Conservation (phyloP, 2,329 filamentous ascomycete genomes). For the Alternaria sp. region DNA sequence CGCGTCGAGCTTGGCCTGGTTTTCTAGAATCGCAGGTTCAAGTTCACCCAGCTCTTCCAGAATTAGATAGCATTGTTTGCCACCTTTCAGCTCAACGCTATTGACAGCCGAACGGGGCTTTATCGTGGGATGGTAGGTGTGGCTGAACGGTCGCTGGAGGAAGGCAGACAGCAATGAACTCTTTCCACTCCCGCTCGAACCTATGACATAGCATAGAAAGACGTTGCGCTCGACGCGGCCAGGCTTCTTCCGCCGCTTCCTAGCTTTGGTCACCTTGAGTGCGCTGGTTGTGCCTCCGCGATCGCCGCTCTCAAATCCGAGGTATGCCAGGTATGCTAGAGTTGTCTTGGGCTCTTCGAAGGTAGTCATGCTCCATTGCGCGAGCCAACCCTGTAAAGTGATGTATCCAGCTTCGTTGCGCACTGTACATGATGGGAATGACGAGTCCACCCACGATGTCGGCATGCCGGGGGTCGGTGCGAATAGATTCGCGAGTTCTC, state of each 20-base stretch:
- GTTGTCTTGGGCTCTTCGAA: slow-evolving; percentile 96
- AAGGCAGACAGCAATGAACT: slow-evolving; percentile 91
- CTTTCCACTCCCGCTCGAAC: slow-evolving; percentile 85
- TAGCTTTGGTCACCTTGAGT: slow-evolving; percentile 88
- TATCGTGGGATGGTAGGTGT: slow-evolving; percentile 89
- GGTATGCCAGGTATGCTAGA: slow-evolving; percentile 91
- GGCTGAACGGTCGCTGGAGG: slow-evolving; percentile 83
- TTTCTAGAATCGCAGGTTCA: slow-evolving; percentile 94
- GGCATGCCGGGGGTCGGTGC: slow-evolving; percentile 91
- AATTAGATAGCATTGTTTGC: slow-evolving; percentile 96
- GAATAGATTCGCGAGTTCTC: slow-evolving; percentile 85
- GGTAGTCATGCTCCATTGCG: slow-evolving; percentile 99
- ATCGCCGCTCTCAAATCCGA: slow-evolving; percentile 86
- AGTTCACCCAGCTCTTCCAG: slow-evolving; percentile 93
- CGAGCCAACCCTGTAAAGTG: slow-evolving; percentile 95
- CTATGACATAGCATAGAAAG: slow-evolving; percentile 90
- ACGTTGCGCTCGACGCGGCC: slow-evolving; percentile 93
- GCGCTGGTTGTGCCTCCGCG: slow-evolving; percentile 79
- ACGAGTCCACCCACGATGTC: slow-evolving; percentile 82
- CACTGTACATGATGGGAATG: slow-evolving; percentile 91
- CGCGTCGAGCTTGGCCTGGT: slow-evolving; percentile 84
- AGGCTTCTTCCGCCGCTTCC: slow-evolving; percentile 81
- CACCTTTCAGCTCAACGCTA: slow-evolving; percentile 92
- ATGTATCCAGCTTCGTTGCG: slow-evolving; percentile 95
- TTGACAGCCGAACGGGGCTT: slow-evolving; percentile 94